phyloP scores from a whole-genome alignment of 1,284 basidiomycete species.

The Cutaneotrichosporon sp. region DNA sequence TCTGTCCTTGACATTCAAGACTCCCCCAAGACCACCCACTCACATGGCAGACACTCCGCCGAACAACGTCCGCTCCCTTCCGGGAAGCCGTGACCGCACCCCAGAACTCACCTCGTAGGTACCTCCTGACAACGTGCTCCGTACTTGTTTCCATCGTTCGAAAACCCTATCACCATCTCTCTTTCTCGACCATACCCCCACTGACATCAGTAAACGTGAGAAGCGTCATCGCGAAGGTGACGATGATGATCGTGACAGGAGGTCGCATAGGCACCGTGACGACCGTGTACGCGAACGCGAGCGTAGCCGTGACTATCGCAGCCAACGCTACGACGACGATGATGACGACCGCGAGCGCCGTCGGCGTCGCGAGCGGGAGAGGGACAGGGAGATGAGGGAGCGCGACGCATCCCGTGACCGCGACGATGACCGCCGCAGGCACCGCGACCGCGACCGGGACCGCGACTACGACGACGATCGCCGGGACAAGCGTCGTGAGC shows the following conservation, averaged over 20 bases:
- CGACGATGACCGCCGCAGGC: slow-evolving; percentile 23
- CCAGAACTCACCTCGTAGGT: slow-evolving; percentile 43
- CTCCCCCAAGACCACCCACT: neutral
- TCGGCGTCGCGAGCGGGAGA: slow-evolving; percentile 20
- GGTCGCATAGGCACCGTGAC: slow-evolving; percentile 47
- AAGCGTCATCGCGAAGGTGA: slow-evolving; percentile 51
- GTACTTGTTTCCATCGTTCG: neutral
- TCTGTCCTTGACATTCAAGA: neutral
- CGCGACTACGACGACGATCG: slow-evolving; percentile 25
- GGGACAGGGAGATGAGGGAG: slow-evolving; percentile 38
- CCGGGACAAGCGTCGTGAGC: slow-evolving; percentile 8
- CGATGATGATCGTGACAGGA: slow-evolving; percentile 41
- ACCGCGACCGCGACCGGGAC: slow-evolving; percentile 13
- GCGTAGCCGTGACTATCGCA: slow-evolving; percentile 43
- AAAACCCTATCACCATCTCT: neutral
- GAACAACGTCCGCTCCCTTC: slow-evolving; percentile 1
- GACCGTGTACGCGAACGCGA: slow-evolving; percentile 53
- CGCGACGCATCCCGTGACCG: slow-evolving; percentile 17
- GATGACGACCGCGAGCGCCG: slow-evolving; percentile 23
- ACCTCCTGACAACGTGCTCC: neutral
- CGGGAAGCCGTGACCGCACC: slow-evolving; percentile 31
- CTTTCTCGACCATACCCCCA: neutral
- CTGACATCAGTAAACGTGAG: slow-evolving; percentile 41
- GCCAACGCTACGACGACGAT: slow-evolving; percentile 31
- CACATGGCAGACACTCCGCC: slow-evolving; percentile 9